Evolutionary conservation across 805 yeast species (phyloP), one percentile per base, ranked within the genome.

Genomic region (Tetrapisispora phaffii): DNA sequence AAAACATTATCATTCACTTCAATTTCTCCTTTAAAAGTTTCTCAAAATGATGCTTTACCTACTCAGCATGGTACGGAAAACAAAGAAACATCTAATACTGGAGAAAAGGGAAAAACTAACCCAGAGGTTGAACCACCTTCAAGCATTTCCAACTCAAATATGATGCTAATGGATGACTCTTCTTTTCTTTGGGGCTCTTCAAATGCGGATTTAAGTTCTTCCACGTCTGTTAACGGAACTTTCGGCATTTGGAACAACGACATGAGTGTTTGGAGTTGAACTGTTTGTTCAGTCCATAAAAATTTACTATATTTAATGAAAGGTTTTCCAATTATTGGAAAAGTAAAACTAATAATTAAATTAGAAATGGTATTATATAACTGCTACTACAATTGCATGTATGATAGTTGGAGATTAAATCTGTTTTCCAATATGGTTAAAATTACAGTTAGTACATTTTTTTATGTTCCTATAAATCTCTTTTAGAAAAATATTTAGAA

Each of bases 221-320:
- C 52, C 12, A 32, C 50, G 4, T 45, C 47, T 12, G 38, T 38
- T 7, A 37, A 42, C 13, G 42, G 47, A 23, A 23, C 44, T 2
- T 26, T 49, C 45, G 59, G 57, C 33, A 54, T 62, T 34, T 62
- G 66, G 66, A 59, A 56, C 45, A 60, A 53, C 46, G 65, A 63
- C 44, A 64, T 63, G 66, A 63, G 66, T 43, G 70, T 66, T 40
- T 66, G 70, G 70, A 62, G 67, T 48, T 65, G 42, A 53, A 10
- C 15, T 10, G 22, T 22, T 26, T 21, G 8, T 5, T 4, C 7
- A 4, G 19, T 26, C 31, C 31, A 9, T 26, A 26, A 9, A 26
- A 9, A 9, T 26, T 26, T 26, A 9, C 13, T 26, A 8, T 26
- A 13, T n/a, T n/a, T n/a, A n/a, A n/a, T n/a, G n/a, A n/a, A n/a